Evolutionary conservation across 306 rosid species (phyloP), one percentile per base, ranked within the genome.

Genomic region (Echinosophora koreensis): DNA sequence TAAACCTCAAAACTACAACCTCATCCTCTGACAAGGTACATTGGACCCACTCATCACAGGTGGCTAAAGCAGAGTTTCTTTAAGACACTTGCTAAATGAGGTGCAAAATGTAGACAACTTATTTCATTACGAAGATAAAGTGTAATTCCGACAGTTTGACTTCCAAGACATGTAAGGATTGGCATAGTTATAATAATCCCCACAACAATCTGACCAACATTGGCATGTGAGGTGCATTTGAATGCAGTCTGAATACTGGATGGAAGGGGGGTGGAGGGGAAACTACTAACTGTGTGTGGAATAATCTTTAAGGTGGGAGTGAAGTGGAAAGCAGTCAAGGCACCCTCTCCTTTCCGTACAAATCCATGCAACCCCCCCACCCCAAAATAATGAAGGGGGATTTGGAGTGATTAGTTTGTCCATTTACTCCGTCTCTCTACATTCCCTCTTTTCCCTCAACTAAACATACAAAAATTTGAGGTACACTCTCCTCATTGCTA

Each of bases 191-290:
- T 56, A 30, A n/a, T 7, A 30, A n/a, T 7, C 39, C n/a, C n/a
- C 39, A 12, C 52, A 34, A 44, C 34, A 55, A 67, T 30, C 75
- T 17, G 58, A 57, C 59, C 30, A 54, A 42, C 38, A 67, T 57
- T 46, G 52, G 52, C 38, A 68, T 54, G 57, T 58, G 63, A 73
- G 66, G 57, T n/a, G 32, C 74, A 57, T 56, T 63, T 44, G 10
- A 62, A 52, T 28, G 49, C 61, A 34, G 18, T 14, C 35, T 42
- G 51, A 41, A 63, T 70, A 69, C 66, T 39, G 28, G 57, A 61
- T 11, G 14, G 55, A 47, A 14, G 4, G 51, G 51, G 51, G 15
- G 51, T n/a, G 57, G 57, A 51, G 22, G 7, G 3, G 27, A 51
- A n/a, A 51, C 22, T 6, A 44, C 55, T 57, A 12, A 49, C 55